Percentiles rank a stretch among this genome's conserved stretches.
Conservation (phyloP, 2,329 filamentous ascomycete genomes). For the Botryotinia globosa region DNA sequence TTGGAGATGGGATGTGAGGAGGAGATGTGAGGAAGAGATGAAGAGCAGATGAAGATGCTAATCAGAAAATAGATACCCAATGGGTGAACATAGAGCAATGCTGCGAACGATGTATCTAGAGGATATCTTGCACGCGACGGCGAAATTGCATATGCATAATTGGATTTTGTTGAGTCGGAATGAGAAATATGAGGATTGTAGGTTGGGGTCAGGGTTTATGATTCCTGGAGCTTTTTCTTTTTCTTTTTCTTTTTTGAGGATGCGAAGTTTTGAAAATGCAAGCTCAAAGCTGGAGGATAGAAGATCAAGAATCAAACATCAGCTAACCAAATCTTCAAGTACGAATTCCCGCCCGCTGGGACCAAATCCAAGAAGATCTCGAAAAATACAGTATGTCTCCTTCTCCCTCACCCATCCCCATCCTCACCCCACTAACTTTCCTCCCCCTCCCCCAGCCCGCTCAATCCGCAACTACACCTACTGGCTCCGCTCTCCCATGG, state of each 20-base stretch:
- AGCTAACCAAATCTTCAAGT: constrained; percentile 11
- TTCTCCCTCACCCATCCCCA: not conserved
- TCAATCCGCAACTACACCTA: constrained; percentile 22
- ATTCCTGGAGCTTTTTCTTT: no score
- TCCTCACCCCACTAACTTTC: not conserved
- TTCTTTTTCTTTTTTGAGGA: not conserved
- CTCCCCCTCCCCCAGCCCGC: constrained; percentile 15
- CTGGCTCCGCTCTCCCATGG: constrained; percentile 18
- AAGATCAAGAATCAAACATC: no score
- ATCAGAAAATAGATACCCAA: not conserved
- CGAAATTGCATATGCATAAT: constrained; percentile 24
- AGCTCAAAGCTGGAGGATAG: no score
- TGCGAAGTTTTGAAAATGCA: no score
- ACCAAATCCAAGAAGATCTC: constrained; percentile 26
- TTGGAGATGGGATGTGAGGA: no score
- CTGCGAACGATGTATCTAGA: constrained; percentile 24
- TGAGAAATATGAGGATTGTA: constrained; percentile 25
- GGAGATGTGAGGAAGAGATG: no score
- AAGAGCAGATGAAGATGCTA: not conserved
- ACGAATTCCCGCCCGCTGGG: constrained; percentile 20
- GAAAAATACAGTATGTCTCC: constrained; percentile 25
- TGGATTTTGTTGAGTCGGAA: constrained; percentile 26
- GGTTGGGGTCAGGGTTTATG: not conserved
- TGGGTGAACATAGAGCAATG: constrained; percentile 22
- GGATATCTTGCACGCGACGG: constrained; percentile 24